These are phyloP conservation scores for Hemileia vastatrix DNA, from an alignment of 1,284 basidiomycete species.

Conservation along the genomic window DNA sequence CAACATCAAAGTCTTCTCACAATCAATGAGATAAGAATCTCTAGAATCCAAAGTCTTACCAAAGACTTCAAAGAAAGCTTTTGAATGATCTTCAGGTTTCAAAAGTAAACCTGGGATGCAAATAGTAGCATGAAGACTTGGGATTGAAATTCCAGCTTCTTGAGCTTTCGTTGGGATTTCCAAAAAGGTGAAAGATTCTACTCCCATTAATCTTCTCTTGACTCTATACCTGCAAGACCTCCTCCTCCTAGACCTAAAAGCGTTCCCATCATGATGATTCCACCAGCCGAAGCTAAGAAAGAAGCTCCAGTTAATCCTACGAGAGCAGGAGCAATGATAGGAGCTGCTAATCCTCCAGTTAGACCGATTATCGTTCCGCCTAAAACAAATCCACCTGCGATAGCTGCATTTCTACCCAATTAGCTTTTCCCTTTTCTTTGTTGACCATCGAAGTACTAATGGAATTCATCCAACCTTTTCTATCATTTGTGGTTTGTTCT, in stretches of 20 bases:
- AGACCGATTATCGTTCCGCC: constrained; percentile 35
- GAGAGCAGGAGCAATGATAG: constrained; percentile 34
- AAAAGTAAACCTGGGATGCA: constrained; percentile 35
- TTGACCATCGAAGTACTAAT: constrained; percentile 29
- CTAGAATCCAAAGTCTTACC: constrained; percentile 27
- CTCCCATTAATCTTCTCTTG: constrained; percentile 31
- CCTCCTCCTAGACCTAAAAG: constrained; percentile 37
- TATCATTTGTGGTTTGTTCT: constrained; percentile 21
- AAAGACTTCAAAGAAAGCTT: constrained; percentile 29
- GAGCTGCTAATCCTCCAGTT: constrained; percentile 37
- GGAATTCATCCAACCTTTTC: constrained; percentile 37
- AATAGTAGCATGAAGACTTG: constrained; percentile 37
- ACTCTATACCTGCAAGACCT: constrained; percentile 38
- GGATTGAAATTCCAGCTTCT: constrained; percentile 31
- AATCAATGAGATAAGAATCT: constrained; percentile 34
- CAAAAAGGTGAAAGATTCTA: constrained; percentile 30
- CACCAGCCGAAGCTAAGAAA: constrained; percentile 35
- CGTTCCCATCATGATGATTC: constrained; percentile 37
- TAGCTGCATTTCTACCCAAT: background rate
- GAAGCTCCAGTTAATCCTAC: constrained; percentile 35
- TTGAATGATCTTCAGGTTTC: constrained; percentile 29
- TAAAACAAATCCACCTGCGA: background rate
- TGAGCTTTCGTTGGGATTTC: constrained; percentile 29
- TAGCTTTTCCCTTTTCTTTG: constrained; percentile 30
- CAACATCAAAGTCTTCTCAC: constrained; percentile 34